Base-by-base conservation (phyloP, 179 eudicot genomes). In the Drosera spatulata region DNA sequence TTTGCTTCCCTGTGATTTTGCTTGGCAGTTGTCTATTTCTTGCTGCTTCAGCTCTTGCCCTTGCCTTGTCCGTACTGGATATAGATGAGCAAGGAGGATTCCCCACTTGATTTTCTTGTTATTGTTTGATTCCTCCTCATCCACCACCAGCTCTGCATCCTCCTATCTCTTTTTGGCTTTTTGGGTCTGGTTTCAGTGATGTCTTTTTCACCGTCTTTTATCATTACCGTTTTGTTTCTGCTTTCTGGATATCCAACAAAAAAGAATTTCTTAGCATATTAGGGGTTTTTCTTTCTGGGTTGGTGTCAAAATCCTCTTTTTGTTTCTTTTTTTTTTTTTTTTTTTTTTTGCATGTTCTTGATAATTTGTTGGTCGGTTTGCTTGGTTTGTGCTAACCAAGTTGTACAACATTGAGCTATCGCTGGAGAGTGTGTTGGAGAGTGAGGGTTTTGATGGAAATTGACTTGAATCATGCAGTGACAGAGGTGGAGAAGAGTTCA, bases 381-480 rank as follows among this genome's bases (percentile, higher is more conserved):
- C n/a, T 55, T 49, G 44, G 3, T 55, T 61, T 61, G 54, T 53
- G 44, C 58, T 50, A 44, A 7, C 48, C 42, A 44, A 56, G 44
- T 14, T 39, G 14, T 10, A 43, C 40, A 5, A 12, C 50, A 40
- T 67, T 60, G 60, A 54, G 60, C 33, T 47, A 46, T 22, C 13
- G 51, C 46, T 43, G 53, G 50, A 49, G 43, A 58, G 33, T 22
- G 53, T 44, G 49, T 11, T 60, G 48, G 56, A 55, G 63, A 55
- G 37, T 39, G 37, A 13, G 38, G 39, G 3, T 2, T 58, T 80
- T 71, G 62, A 90, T 90, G 97, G 91, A 86, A 78, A 70, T 86
- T 82, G 97, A 90, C 81, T 81, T 90, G 80, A 90, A 90, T 68
- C 74, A 78, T 78, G 82, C 66, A 59, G 66, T 74, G 61, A 60